A percentile compares a stretch with the other conserved stretches of the same genome.
These are phyloP conservation scores for Dendrobium officinale DNA, from an alignment of 106 monocot species.

Conservation along the genomic window DNA sequence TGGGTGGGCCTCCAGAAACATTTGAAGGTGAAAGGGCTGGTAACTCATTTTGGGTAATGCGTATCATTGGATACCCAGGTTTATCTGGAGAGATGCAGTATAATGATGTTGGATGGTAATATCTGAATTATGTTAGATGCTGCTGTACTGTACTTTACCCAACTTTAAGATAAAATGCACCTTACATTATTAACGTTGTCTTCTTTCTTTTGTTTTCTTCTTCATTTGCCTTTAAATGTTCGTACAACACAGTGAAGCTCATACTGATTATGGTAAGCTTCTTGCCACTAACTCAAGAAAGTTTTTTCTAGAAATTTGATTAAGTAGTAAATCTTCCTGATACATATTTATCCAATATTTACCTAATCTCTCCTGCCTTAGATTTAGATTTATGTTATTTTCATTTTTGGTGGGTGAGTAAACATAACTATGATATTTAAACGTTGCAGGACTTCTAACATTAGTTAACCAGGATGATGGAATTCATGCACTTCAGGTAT, in stretches of 20 bases:
- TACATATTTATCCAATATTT: background rate
- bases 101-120: slow-evolving; percentile 83
- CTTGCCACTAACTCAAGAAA: background rate
- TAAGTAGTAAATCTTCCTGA: background rate
- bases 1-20: slow-evolving; percentile 59
- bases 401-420: background rate
- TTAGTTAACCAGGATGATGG: slow-evolving; percentile 87
- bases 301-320: background rate
- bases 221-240: slow-evolving; percentile 3
- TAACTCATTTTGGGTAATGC: slow-evolving; percentile 77
- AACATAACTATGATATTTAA: background rate
- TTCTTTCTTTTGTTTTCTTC: slow-evolving; percentile 10
- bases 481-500: slow-evolving; percentile 80
- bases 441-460: slow-evolving; percentile 67
- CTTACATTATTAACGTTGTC: background rate
- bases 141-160: background rate
- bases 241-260: slow-evolving; percentile 68
- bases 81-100: slow-evolving; percentile 23
- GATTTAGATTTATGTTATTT: background rate
- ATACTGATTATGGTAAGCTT: slow-evolving; percentile 95
- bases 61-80: slow-evolving; percentile 86
- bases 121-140: background rate
- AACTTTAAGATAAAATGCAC: background rate
- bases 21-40: slow-evolving; percentile 85
- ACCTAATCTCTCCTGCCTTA: background rate